These are phyloP conservation scores for Halophytophthora polymorphica DNA, from an alignment of 352 stramenopile genomes.

Conservation along the genomic window DNA sequence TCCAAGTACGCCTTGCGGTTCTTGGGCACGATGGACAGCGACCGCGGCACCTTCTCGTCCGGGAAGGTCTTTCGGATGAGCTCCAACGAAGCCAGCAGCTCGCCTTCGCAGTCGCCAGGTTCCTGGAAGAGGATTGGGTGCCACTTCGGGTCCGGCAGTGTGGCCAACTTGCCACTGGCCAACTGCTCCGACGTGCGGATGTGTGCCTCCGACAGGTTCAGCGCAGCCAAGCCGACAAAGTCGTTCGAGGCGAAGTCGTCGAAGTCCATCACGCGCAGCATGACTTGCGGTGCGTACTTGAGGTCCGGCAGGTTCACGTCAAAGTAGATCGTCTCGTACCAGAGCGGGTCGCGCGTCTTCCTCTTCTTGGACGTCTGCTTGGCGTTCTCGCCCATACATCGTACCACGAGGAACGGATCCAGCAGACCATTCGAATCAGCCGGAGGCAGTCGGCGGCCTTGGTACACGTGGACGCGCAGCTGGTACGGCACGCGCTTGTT, in stretches of 20 bases:
- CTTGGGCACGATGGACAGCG: conserved; percentile 51
- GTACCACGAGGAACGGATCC: conserved; percentile 80
- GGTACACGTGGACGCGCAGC: conserved; percentile 83
- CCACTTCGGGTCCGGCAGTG: conserved; percentile 71
- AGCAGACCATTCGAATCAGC: conserved; percentile 83
- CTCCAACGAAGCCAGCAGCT: conserved; percentile 74
- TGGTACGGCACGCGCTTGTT: conserved; percentile 83
- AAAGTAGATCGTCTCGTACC: conserved; percentile 87
- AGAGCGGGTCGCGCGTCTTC: conserved; percentile 81
- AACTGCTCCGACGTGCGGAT: conserved; percentile 65
- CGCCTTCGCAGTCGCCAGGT: conserved; percentile 72
- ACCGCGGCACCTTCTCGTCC: conserved; percentile 52
- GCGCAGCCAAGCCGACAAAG: conserved; percentile 53
- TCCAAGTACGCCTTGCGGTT: conserved; percentile 79
- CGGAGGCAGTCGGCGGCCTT: conserved; percentile 71
- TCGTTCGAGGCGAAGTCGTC: conserved; percentile 77
- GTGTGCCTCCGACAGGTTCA: conserved; percentile 72
- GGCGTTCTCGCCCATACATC: conserved; percentile 76
- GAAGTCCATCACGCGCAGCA: conserved; percentile 79
- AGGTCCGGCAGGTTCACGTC: conserved; percentile 79
- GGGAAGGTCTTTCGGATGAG: conserved; percentile 71
- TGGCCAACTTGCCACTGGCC: conserved; percentile 31
- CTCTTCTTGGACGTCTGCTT: conserved; percentile 72
- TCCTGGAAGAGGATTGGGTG: conserved; percentile 77
- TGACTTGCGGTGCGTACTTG: conserved; percentile 74